phyloP scores from a whole-genome alignment of 2,329 filamentous ascomycete species.

The Pseudogymnoascus sp. region DNA sequence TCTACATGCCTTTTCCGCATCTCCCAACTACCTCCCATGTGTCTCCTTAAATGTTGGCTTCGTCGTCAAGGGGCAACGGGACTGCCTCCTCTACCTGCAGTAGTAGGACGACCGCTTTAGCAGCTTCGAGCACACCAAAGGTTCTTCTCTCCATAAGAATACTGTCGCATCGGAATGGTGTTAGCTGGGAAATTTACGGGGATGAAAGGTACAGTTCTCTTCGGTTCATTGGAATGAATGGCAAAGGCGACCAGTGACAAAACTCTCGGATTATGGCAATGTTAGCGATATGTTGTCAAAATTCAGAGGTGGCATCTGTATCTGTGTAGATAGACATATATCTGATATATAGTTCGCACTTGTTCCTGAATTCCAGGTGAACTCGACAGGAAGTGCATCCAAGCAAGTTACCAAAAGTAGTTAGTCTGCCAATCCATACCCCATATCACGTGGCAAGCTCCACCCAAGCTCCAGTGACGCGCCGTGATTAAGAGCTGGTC shows the following conservation, averaged over 20 bases:
- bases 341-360: neutral
- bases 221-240: neutral
- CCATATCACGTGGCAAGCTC: neutral
- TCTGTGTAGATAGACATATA: neutral
- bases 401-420: neutral
- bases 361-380: neutral
- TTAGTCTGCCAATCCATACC: neutral
- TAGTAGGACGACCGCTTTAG: neutral
- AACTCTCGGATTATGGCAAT: neutral
- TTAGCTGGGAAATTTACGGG: neutral
- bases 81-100: constrained; percentile 42
- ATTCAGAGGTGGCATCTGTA: neutral
- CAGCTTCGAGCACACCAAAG: neutral
- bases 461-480: neutral
- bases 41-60: constrained; percentile 26
- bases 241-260: neutral
- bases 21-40: neutral
- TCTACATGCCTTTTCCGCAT: constrained; percentile 21
- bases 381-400: neutral
- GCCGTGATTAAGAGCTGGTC: neutral
- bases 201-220: neutral
- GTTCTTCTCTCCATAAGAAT: neutral
- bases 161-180: neutral
- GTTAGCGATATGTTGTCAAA: neutral
- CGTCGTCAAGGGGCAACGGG: constrained; percentile 42